Conservation (phyloP, 345 rosid genomes). For the Arabidopsis suecica region DNA sequence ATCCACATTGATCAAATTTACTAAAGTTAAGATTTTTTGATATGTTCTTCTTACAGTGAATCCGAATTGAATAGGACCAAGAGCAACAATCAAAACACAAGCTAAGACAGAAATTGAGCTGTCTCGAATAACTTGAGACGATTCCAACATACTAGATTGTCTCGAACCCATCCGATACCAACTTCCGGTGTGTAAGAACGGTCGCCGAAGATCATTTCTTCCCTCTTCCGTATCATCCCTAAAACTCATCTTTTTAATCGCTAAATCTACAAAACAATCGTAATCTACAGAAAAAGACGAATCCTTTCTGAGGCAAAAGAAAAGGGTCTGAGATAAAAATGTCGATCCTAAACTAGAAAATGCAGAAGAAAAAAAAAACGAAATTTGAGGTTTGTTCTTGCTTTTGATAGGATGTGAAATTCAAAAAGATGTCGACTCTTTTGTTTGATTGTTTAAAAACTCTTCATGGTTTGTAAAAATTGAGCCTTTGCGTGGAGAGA, state of each 20-base stretch:
- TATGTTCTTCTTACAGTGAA: conserved; percentile 66
- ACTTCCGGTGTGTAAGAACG: conserved; percentile 93
- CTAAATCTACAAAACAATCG: conserved; percentile 12
- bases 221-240: conserved; percentile 87
- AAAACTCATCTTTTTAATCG: conserved; percentile 67
- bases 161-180: conserved; percentile 97
- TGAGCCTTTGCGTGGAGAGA: conserved; percentile 40
- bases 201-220: conserved; percentile 72
- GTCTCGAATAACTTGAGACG: conserved; percentile 80
- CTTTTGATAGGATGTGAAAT: background rate
- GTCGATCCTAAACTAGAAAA: conserved; percentile 8
- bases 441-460: conserved; percentile 23
- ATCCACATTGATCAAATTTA: conserved; percentile 2
- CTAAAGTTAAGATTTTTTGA: conserved; percentile 4
- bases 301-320: background rate
- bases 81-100: conserved; percentile 89
- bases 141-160: conserved; percentile 91
- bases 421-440: conserved; percentile 18
- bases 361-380: background rate
- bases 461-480: conserved; percentile 2
- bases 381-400: background rate
- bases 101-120: conserved; percentile 89
- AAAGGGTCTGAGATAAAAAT: conserved; percentile 3
- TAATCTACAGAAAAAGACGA: conserved; percentile 7
- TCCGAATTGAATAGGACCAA: conserved; percentile 98